Percentiles rank a stretch among this genome's conserved stretches.
phyloP scores from a whole-genome alignment of 768 basidiomycete species.

The Chlorophyllum brunneum region DNA sequence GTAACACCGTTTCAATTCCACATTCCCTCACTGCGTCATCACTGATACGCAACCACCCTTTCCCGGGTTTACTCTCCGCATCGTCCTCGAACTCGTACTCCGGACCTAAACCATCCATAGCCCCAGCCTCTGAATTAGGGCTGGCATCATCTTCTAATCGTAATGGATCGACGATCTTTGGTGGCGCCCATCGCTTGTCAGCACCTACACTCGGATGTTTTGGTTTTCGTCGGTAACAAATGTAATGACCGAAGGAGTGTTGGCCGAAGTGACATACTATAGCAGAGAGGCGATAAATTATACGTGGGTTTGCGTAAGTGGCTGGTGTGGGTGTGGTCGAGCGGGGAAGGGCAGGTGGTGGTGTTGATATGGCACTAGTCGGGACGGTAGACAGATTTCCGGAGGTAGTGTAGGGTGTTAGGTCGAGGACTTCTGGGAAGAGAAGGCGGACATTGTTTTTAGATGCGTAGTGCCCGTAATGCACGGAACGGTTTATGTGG shows the following conservation, averaged over 20 bases:
- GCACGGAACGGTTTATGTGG: constrained; percentile 90
- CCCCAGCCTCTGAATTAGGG: constrained; percentile 17
- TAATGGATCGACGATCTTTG: constrained; percentile 29
- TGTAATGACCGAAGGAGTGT: constrained; percentile 92
- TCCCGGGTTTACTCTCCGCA: constrained; percentile 36
- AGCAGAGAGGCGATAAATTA: constrained; percentile 81
- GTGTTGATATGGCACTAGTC: constrained; percentile 65
- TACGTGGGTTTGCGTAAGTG: constrained; percentile 43
- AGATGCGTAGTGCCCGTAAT: constrained; percentile 66
- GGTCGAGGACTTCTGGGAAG: constrained; percentile 87
- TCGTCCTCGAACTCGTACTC: constrained; percentile 23
- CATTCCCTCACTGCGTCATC: constrained; percentile 80
- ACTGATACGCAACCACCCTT: constrained; percentile 85
- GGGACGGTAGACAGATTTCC: constrained; percentile 71
- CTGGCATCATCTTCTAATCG: constrained; percentile 22
- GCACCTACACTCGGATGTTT: constrained; percentile 35
- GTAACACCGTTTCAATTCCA: constrained; percentile 68
- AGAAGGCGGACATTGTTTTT: constrained; percentile 82
- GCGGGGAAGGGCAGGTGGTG: constrained; percentile 32
- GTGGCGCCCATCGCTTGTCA: constrained; percentile 34
- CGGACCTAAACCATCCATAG: constrained; percentile 13
- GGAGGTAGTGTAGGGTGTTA: constrained; percentile 84
- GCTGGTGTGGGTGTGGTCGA: constrained; percentile 16
- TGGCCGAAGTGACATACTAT: constrained; percentile 92
- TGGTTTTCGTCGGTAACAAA: constrained; percentile 87